A percentile compares a stretch with the other conserved stretches of the same genome.
phyloP scores from a whole-genome alignment of 148 eudicot genomes.

The Rhododendron williamsianum region DNA sequence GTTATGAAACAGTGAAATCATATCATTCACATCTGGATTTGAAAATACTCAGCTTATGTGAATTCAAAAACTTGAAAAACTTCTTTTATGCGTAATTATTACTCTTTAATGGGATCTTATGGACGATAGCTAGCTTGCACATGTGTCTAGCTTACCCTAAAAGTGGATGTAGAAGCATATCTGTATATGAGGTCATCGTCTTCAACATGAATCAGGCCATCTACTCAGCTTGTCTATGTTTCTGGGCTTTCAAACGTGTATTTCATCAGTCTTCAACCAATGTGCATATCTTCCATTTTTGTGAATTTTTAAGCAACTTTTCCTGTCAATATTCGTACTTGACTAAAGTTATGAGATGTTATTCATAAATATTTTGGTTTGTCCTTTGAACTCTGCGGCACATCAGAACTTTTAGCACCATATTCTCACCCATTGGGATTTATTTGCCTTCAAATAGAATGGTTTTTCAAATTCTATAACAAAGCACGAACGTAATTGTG shows the following conservation, averaged over 20 bases:
- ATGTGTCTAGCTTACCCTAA: background rate
- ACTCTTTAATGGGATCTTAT: background rate
- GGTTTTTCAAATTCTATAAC: background rate
- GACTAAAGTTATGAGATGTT: background rate
- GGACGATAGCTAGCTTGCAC: background rate
- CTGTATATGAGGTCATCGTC: background rate
- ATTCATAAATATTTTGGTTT: background rate
- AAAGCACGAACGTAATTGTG: no score
- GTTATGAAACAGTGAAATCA: background rate
- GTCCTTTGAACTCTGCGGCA: background rate
- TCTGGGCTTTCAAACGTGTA: no score
- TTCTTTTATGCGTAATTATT: background rate
- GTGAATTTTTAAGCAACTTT: no score
- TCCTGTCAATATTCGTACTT: no score
- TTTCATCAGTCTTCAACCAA: no score
- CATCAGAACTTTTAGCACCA: background rate
- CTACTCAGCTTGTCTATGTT: background rate
- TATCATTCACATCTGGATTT: background rate
- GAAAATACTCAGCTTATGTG: background rate
- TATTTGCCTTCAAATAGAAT: background rate
- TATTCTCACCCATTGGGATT: background rate
- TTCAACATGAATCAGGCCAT: background rate
- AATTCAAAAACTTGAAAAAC: background rate
- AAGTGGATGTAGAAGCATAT: background rate
- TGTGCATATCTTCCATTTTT: no score